Percentiles rank a stretch among this genome's conserved stretches.
phyloP scores from a whole-genome alignment of 139 green algal genomes.

The Dunaliella primolecta region DNA sequence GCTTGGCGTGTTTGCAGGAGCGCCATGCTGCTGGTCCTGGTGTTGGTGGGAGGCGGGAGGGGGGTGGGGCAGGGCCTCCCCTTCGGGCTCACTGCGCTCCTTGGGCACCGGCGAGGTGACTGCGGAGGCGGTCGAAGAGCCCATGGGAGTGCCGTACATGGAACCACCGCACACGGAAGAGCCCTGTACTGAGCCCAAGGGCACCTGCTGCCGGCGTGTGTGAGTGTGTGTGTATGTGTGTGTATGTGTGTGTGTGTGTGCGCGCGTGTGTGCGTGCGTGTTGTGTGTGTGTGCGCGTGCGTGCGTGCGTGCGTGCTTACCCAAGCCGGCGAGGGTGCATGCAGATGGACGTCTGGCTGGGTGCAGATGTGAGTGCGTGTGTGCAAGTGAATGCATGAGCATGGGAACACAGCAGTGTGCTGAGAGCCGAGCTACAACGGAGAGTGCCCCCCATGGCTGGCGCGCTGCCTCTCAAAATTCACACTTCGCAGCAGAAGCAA shows the following conservation, averaged over 20 bases:
- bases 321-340: not conserved
- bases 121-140: not conserved
- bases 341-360: not conserved
- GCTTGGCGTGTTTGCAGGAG: no score
- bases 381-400: no score
- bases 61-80: not conserved
- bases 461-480: no score
- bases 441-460: no score
- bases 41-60: not conserved
- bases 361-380: no score
- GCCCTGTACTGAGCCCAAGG: not conserved
- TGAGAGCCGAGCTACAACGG: no score
- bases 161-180: not conserved
- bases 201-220: not conserved
- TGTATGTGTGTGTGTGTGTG: not conserved
- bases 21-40: not conserved
- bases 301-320: not conserved
- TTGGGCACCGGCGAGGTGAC: not conserved
- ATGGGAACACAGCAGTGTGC: not conserved
- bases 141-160: not conserved
- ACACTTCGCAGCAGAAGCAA: no score
- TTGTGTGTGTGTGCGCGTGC: not conserved
- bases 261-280: not conserved
- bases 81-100: not conserved
- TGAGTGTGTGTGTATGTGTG: not conserved